These are phyloP conservation scores for Pythium diclinum DNA, from an alignment of 352 stramenopile genomes.

Conservation along the genomic window DNA sequence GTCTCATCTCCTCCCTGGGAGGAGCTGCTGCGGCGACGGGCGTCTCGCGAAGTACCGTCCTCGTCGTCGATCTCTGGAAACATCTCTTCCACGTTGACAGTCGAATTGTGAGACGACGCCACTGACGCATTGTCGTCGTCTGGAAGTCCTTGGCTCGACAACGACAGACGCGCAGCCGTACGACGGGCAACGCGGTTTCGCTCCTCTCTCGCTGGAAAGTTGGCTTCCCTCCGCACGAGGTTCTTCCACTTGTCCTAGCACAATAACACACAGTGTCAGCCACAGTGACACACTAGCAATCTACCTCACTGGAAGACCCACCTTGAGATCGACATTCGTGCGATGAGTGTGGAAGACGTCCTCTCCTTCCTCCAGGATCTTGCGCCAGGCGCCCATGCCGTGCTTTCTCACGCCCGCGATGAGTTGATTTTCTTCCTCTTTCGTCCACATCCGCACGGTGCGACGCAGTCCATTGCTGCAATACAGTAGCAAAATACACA, in stretches of 20 bases:
- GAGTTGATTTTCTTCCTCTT: slow-evolving; percentile 42
- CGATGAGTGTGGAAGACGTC: slow-evolving; percentile 42
- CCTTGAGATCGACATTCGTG: slow-evolving; percentile 70
- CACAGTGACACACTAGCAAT: too few relatives aligned
- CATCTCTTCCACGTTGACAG: background rate
- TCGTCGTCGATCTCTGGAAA: background rate
- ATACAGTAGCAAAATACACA: background rate
- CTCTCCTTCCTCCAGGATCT: slow-evolving; percentile 38
- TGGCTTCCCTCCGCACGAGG: slow-evolving; percentile 5
- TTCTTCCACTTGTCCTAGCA: slow-evolving; percentile 29
- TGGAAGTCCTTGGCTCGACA: background rate
- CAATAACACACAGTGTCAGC: too few relatives aligned
- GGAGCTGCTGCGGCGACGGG: background rate
- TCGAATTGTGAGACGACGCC: background rate
- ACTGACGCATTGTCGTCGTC: background rate
- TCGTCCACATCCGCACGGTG: slow-evolving; percentile 32
- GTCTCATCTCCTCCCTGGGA: background rate
- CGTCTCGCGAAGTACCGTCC: background rate
- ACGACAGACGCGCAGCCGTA: background rate
- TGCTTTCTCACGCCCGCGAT: slow-evolving; percentile 37
- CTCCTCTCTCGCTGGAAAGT: background rate
- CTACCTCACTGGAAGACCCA: slow-evolving; percentile 6
- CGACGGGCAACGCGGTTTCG: background rate
- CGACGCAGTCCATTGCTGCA: background rate
- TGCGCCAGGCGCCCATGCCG: slow-evolving; percentile 44